Percentiles rank a stretch among this genome's conserved stretches.
Conservation (phyloP, 2,329 filamentous ascomycete species). For the Microdochium paspali region DNA sequence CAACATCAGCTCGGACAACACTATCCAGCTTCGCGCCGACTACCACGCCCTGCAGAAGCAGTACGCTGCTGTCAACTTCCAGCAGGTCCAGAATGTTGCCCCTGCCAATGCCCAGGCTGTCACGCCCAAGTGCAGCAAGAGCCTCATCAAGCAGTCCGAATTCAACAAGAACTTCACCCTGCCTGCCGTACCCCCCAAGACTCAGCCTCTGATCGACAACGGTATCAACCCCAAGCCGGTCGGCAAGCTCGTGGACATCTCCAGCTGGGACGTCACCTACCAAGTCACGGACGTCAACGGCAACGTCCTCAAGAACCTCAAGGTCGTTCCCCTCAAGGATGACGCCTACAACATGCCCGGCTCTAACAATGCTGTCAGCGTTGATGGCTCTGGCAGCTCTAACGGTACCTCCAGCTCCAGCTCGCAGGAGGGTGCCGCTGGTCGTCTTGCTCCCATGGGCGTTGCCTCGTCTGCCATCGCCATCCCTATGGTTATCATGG, state of each 20-base stretch:
- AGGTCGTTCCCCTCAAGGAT: constrained; percentile 24
- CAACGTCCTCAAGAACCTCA: constrained; percentile 31
- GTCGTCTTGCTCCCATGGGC: constrained; percentile 1
- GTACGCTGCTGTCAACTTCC: constrained; percentile 67
- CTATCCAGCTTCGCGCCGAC: constrained; percentile 50
- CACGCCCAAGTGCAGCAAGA: constrained; percentile 53
- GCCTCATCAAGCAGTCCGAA: constrained; percentile 55
- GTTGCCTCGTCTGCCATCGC: not conserved
- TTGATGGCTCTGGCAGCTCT: not conserved
- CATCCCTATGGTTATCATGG: constrained; percentile 1
- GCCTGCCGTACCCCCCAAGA: constrained; percentile 57
- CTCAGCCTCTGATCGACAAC: constrained; percentile 63
- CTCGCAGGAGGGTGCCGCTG: constrained; percentile 6
- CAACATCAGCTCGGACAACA: constrained; percentile 41
- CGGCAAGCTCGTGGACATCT: constrained; percentile 61
- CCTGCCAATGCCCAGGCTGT: constrained; percentile 38
- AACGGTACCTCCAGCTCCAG: not conserved
- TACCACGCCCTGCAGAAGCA: constrained; percentile 67
- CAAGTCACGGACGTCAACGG: constrained; percentile 30
- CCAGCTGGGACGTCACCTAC: constrained; percentile 47
- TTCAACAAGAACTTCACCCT: constrained; percentile 78
- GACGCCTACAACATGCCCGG: constrained; percentile 12
- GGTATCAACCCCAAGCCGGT: constrained; percentile 57
- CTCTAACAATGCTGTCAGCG: constrained; percentile 3
- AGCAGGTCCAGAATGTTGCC: constrained; percentile 53